Evolutionary conservation across 257 asterid genomes (phyloP).

Genomic region (Apocynum venetum): DNA sequence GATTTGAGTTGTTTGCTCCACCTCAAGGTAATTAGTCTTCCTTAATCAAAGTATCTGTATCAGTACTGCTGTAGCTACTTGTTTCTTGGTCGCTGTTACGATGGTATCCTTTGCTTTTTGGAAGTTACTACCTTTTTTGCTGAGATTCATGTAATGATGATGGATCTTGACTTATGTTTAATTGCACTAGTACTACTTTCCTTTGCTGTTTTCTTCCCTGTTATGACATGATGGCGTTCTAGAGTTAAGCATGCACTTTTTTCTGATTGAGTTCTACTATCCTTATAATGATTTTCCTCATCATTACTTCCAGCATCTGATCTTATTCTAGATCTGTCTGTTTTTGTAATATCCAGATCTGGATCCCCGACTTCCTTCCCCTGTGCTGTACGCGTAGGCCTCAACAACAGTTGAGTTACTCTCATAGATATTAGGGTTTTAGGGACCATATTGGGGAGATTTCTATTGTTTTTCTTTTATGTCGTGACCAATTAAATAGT

Average conservation of each 20-base stretch:
- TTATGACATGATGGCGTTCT: conserved; percentile 31
- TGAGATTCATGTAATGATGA: conserved; percentile 54
- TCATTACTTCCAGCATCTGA: conserved; percentile 6
- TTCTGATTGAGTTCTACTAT: neutral
- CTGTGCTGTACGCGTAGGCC: neutral
- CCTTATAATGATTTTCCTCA: conserved; percentile 12
- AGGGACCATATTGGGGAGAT: neutral
- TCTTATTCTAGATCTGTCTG: conserved; percentile 6
- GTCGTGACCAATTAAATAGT: neutral
- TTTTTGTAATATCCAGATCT: conserved; percentile 26
- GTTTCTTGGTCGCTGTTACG: neutral
- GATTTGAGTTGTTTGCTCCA: neutral
- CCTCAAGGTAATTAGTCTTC: neutral
- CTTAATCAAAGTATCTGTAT: neutral
- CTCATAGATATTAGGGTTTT: neutral
- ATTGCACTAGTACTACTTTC: conserved; percentile 18
- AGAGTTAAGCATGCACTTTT: neutral
- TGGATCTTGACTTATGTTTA: conserved; percentile 45
- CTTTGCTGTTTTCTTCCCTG: conserved; percentile 19
- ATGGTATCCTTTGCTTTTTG: neutral
- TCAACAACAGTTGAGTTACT: neutral
- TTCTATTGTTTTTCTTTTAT: too few species aligned
- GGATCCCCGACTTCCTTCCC: neutral
- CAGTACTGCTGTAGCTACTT: neutral
- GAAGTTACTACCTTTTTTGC: neutral